phyloP scores from a whole-genome alignment of 1,284 basidiomycete species.

The Pisolithus thermaeus region DNA sequence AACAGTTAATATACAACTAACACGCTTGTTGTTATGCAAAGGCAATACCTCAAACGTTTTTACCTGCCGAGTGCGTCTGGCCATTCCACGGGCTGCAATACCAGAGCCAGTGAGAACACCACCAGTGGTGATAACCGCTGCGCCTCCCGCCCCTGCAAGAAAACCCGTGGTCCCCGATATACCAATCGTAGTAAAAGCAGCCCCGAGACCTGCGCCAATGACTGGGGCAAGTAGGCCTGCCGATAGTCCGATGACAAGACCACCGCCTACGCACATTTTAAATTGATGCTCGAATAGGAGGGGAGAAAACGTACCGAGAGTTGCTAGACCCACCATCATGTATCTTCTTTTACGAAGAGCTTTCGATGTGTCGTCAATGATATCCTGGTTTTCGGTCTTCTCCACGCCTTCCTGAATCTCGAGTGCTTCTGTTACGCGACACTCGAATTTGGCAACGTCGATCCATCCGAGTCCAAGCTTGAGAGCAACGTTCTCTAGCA shows the following conservation, averaged over 20 bases:
- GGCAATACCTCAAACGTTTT: conserved; percentile 88
- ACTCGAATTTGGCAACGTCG: conserved; percentile 90
- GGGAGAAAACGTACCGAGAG: conserved; percentile 46
- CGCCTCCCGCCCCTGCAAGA: conserved; percentile 83
- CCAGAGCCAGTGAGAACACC: conserved; percentile 86
- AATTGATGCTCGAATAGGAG: background rate
- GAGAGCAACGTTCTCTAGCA: conserved; percentile 77
- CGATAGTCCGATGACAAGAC: conserved; percentile 88
- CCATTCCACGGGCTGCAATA: conserved; percentile 88
- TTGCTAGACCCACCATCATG: conserved; percentile 73
- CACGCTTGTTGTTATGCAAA: conserved; percentile 92
- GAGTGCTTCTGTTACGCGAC: conserved; percentile 86
- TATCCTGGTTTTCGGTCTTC: conserved; percentile 69
- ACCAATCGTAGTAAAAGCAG: conserved; percentile 83
- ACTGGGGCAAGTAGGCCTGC: conserved; percentile 89
- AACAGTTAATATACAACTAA: conserved; percentile 88
- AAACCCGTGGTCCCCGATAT: conserved; percentile 84
- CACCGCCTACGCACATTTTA: conserved; percentile 56
- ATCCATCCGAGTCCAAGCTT: conserved; percentile 87
- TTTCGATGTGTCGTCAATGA: conserved; percentile 73
- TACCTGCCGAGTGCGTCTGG: conserved; percentile 79
- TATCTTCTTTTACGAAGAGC: conserved; percentile 54
- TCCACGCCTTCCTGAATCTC: conserved; percentile 91
- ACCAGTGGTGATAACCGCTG: conserved; percentile 90
- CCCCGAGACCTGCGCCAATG: conserved; percentile 87